Percentiles rank a stretch among this genome's conserved stretches.
Evolutionary conservation across 441 rosid genomes (phyloP).

Genomic region (Brassica balearica): DNA sequence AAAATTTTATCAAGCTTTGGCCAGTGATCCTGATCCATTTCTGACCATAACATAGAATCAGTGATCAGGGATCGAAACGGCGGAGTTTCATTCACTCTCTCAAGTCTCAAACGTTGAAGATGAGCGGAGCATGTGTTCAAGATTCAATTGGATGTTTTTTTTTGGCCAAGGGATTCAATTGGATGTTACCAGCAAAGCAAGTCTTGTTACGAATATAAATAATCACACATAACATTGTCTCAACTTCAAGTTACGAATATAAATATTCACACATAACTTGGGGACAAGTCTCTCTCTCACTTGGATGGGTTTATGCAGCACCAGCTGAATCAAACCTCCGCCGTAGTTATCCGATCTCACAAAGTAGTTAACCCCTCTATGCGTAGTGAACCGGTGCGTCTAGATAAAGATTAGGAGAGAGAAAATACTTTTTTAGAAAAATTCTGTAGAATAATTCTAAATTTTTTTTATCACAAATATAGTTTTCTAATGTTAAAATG

Average conservation of each 20-base stretch:
- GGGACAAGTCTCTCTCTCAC: not conserved
- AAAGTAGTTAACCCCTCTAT: not conserved
- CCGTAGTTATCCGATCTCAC: not conserved
- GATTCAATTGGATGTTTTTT: too few relatives aligned
- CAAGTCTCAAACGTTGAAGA: constrained; percentile 56
- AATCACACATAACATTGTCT: not conserved
- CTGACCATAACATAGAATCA: constrained; percentile 55
- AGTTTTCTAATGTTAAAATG: too few relatives aligned
- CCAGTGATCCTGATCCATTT: constrained; percentile 15
- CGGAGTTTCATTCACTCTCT: constrained; percentile 74
- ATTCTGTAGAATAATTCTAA: too few relatives aligned
- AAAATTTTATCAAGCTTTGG: not conserved
- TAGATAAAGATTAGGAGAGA: not conserved
- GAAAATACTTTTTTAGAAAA: not conserved
- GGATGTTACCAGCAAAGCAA: not conserved
- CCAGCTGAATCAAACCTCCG: not conserved
- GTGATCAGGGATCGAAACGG: constrained; percentile 74
- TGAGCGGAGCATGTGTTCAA: constrained; percentile 49
- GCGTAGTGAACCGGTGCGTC: not conserved
- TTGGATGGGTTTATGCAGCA: not conserved
- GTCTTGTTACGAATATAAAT: not conserved
- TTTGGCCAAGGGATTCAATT: not conserved
- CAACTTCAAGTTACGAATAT: not conserved
- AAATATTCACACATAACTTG: not conserved
- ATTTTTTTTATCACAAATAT: too few relatives aligned